phyloP scores from a whole-genome alignment of 1,284 basidiomycete species.

The Leccinum variabile region DNA sequence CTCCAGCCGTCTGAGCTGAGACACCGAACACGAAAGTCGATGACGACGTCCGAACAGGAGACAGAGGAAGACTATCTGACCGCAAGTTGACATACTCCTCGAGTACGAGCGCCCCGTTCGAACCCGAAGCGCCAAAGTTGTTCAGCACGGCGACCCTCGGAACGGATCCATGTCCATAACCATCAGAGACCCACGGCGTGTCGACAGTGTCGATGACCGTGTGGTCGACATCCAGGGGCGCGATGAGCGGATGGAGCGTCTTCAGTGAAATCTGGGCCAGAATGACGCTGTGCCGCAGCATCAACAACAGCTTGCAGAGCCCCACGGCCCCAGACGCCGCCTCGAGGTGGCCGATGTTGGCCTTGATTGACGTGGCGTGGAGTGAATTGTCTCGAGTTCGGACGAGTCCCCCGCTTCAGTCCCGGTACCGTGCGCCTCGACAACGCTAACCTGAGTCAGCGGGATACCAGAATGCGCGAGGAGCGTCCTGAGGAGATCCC shows the following conservation, averaged over 20 bases:
- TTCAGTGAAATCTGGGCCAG: constrained; percentile 60
- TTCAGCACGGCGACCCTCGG: constrained; percentile 60
- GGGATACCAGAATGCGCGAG: constrained; percentile 48
- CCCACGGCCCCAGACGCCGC: constrained; percentile 72
- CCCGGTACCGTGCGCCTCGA: constrained; percentile 74
- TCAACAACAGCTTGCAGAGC: constrained; percentile 68
- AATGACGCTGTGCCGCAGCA: constrained; percentile 57
- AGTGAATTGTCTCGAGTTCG: constrained; percentile 59
- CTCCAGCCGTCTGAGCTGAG: constrained; percentile 53
- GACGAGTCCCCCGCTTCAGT: constrained; percentile 68
- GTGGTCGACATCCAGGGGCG: constrained; percentile 47
- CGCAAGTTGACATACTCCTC: constrained; percentile 46
- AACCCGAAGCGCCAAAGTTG: constrained; percentile 75
- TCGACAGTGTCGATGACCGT: constrained; percentile 47
- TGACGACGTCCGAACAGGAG: constrained; percentile 6
- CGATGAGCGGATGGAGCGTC: constrained; percentile 56
- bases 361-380: constrained; percentile 67
- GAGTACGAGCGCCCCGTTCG: constrained; percentile 61
- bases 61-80: neutral
- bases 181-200: constrained; percentile 41
- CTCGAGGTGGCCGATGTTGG: constrained; percentile 72
- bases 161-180: constrained; percentile 19
- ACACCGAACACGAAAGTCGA: constrained; percentile 53
- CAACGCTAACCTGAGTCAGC: constrained; percentile 51
- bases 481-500: constrained; percentile 48